Conservation (phyloP, 768 basidiomycete genomes). For the Chalciporus chontae region DNA sequence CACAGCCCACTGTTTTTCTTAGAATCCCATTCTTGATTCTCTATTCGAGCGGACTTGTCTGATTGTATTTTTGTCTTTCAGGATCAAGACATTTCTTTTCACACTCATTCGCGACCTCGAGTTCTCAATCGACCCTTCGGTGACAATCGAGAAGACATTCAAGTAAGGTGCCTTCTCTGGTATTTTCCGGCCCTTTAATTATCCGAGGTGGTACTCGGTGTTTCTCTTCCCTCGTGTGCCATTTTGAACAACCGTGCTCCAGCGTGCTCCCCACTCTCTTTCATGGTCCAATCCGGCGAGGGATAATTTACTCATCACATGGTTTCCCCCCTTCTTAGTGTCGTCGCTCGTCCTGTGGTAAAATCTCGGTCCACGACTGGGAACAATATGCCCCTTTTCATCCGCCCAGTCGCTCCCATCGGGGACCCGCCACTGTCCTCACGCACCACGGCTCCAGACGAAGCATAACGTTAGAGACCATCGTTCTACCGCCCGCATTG, state of each 20-base stretch:
- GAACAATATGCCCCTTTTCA: conserved; percentile 59
- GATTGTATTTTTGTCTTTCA: conserved; percentile 29
- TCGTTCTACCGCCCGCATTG: conserved; percentile 7
- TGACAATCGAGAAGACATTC: conserved; percentile 60
- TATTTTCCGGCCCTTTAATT: conserved; percentile 21
- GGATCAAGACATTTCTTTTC: conserved; percentile 63
- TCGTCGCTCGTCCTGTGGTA: conserved; percentile 56
- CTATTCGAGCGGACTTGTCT: not conserved
- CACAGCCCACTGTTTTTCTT: not conserved
- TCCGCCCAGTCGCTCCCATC: conserved; percentile 32
- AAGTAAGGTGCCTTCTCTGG: conserved; percentile 43
- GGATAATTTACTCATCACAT: conserved; percentile 16
- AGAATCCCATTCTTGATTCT: conserved; percentile 2
- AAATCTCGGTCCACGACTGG: conserved; percentile 50
- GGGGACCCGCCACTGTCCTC: conserved; percentile 4
- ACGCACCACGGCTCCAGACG: conserved; percentile 5
- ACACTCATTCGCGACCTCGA: conserved; percentile 55
- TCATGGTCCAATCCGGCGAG: conserved; percentile 8
- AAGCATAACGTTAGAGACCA: conserved; percentile 17
- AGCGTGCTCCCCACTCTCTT: conserved; percentile 5
- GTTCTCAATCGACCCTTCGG: conserved; percentile 46
- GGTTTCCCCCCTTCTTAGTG: conserved; percentile 27
- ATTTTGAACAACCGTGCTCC: conserved; percentile 10
- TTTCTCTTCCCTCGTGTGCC: conserved; percentile 15
- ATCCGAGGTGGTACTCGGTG: conserved; percentile 17